phyloP scores from a whole-genome alignment of 495 filamentous ascomycete species.

The Aspergillus asperescens region DNA sequence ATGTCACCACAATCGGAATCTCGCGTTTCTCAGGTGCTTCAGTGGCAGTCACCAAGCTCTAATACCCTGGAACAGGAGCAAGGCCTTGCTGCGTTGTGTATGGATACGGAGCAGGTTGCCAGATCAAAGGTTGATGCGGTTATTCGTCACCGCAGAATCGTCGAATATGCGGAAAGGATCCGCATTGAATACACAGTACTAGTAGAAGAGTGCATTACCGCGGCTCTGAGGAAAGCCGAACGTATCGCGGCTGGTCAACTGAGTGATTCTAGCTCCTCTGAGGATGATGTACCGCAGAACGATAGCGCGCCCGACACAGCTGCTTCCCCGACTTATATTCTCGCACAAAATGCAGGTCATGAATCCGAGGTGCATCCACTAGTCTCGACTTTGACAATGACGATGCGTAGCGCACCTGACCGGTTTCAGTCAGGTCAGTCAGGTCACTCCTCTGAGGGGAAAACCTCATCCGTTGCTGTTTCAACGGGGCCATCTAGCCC shows the following conservation, averaged over 20 bases:
- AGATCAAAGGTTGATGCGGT: slow-evolving; percentile 89
- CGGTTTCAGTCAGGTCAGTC: slow-evolving; percentile 24
- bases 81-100: slow-evolving; percentile 78
- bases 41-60: slow-evolving; percentile 90
- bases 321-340: slow-evolving; percentile 3
- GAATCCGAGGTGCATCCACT: slow-evolving; percentile 22
- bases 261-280: slow-evolving; percentile 62
- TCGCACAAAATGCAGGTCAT: slow-evolving; percentile 3
- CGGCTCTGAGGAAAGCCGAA: slow-evolving; percentile 84
- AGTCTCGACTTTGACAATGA: slow-evolving; percentile 40
- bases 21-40: slow-evolving; percentile 82
- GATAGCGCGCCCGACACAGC: slow-evolving; percentile 13
- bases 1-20: slow-evolving; percentile 94
- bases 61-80: slow-evolving; percentile 93
- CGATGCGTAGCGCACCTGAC: slow-evolving; percentile 40
- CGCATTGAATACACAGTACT: slow-evolving; percentile 85
- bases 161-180: slow-evolving; percentile 94
- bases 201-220: slow-evolving; percentile 91
- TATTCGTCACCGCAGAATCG: slow-evolving; percentile 81
- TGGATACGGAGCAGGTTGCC: slow-evolving; percentile 78
- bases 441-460: slow-evolving; percentile 33
- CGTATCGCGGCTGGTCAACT: slow-evolving; percentile 77
- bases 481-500: slow-evolving; percentile 85
- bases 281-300: slow-evolving; percentile 42
- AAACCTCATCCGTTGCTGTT: slow-evolving; percentile 55